Evolutionary conservation across 495 filamentous ascomycete species (phyloP), one percentile per base, ranked within the genome.

Genomic region (Podospora tetraspora): DNA sequence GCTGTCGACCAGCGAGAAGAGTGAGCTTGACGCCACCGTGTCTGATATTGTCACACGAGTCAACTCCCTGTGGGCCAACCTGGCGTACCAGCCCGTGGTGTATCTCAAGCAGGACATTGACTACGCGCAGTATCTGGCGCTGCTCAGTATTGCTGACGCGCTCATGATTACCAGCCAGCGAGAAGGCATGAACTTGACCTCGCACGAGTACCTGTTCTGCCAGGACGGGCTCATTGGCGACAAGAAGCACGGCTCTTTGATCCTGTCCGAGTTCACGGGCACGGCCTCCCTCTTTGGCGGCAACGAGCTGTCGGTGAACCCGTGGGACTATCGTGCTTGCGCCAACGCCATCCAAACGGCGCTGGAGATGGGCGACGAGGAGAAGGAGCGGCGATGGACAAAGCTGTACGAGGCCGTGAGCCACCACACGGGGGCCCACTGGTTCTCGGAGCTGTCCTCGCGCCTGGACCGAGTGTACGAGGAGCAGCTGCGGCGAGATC

Each of bases 121-220:
- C 37, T 96, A 95, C 73, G 80, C 90, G 1, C 93, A 97, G 70
- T 97, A 97, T 69, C 86, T 97, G 8, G 94, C 93, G 8, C 83
- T 97, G 21, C 85, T 97, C 57, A 91, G 90, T 21, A 89, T 95
- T 25, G 94, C 94, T 3, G 93, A 97, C 78, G 91, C 89, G 23
- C 82, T 97, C 32, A 94, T 96, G 86, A 93, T 97, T 74, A 93
- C 94, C 7, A 93, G 91, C 76, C 86, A 97, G 64, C 91, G 94
- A 61, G 94, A 97, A 74, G 94, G 94, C 57, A 97, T 97, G 94
- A 97, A 97, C 73, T 79, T 97, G 52, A 96, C 94, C 8, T 91
- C 88, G 59, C 94, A 97, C 74, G 94, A 97, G 78, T 97, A 91
- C 74, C 85, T 97, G 30, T 93, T 91, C 70, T 97, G 93, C 71